Evolutionary conservation across 2,329 filamentous ascomycete genomes (phyloP), one percentile per base, ranked within the genome.

Genomic region (Neonectria sp.): DNA sequence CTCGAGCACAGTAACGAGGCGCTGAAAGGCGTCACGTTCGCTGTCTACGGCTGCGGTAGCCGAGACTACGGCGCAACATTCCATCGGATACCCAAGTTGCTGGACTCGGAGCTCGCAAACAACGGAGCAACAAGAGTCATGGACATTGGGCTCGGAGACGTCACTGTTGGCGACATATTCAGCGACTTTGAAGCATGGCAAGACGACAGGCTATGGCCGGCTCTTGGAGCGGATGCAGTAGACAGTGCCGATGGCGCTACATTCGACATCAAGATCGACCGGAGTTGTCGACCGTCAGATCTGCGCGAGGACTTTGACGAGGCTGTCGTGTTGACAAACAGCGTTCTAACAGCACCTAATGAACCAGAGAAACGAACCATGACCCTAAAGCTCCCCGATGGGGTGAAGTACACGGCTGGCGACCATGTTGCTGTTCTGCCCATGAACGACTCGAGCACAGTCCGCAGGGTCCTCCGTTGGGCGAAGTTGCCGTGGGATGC

Each of bases 341-440:
- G 81, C 33, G 74, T 81, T 0, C 80, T 93, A n/a, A 90, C 84
- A 0, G 21, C 46, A 35, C 76, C n/a, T 69, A 85, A 81, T 0
- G 84, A 83, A 25, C 83, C 66, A 8, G 55, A 61, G 43, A 93
- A 93, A 80, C 85, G 86, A 21, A 84, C 89, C 59, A 83, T 92
- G 11, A 87, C 88, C 59, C 87, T 93, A 21, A 86, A 87, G 63
- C 83, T 94, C 0, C 92, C 92, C 0, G 85, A 83, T 1, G 87
- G 85, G 55, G 82, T 88, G 80, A 84, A 83, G 0, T 94, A 94
- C 77, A 84, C 86, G 25, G 86, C 89, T 5, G 92, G 92, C 24
- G 92, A 94, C 75, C 93, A 95, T 76, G 84, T 94, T 2, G 89
- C 90, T 0, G 84, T 93, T 3, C 82, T 93, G 0, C 92, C 92